Conservation (phyloP, 2,329 filamentous ascomycete genomes). For the Colletotrichum tofieldiae region DNA sequence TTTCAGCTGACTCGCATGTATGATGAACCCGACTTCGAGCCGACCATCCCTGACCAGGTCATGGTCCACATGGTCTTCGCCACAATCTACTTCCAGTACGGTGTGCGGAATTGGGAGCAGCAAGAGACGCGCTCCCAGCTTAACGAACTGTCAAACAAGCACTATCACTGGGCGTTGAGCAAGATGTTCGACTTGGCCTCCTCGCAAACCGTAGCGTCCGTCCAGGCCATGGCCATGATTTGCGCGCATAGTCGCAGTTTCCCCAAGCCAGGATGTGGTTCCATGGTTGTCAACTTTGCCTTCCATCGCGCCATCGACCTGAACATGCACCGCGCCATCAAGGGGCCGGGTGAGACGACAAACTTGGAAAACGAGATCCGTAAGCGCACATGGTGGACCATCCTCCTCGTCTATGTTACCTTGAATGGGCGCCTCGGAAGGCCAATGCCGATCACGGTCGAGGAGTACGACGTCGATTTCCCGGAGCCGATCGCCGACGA, state of each 20-base stretch:
- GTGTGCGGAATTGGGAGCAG: conserved; percentile 76
- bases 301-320: conserved; percentile 81
- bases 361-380: conserved; percentile 81
- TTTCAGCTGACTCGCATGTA: conserved; percentile 75
- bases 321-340: conserved; percentile 81
- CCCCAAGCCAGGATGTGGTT: conserved; percentile 83
- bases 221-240: conserved; percentile 83
- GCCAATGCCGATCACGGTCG: conserved; percentile 80
- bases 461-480: conserved; percentile 85
- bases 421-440: conserved; percentile 83
- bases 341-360: conserved; percentile 61
- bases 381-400: conserved; percentile 84
- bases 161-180: conserved; percentile 83
- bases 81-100: conserved; percentile 83
- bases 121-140: conserved; percentile 68
- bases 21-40: conserved; percentile 76
- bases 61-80: conserved; percentile 86
- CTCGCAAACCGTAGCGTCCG: conserved; percentile 74
- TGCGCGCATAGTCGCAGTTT: conserved; percentile 82
- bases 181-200: conserved; percentile 77
- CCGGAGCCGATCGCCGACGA: conserved; percentile 82
- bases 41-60: conserved; percentile 76
- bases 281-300: conserved; percentile 76
- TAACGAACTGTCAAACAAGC: conserved; percentile 79
- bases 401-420: conserved; percentile 77